Conservation (phyloP, 768 basidiomycete species). For the Pleurotus djamor region DNA sequence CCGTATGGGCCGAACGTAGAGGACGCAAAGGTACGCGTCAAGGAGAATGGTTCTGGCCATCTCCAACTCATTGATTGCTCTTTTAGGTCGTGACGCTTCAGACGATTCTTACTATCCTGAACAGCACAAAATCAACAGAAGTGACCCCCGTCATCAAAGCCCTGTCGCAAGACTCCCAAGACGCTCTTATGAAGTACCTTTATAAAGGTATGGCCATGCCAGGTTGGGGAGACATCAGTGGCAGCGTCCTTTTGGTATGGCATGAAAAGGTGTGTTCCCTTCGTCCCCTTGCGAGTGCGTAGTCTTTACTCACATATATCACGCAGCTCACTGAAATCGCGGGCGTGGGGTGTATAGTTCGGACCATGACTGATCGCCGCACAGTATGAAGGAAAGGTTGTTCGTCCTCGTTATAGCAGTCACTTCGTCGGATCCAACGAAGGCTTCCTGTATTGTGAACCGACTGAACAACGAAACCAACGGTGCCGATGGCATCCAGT, state of each 20-base stretch:
- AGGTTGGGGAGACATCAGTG: constrained; percentile 58
- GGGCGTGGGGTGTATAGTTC: constrained; percentile 93
- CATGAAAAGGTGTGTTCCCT: constrained; percentile 94
- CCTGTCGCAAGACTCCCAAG: constrained; percentile 74
- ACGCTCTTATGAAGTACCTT: constrained; percentile 95
- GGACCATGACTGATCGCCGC: constrained; percentile 64
- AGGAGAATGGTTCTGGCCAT: not conserved
- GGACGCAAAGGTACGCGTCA: constrained; percentile 76
- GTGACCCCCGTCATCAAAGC: constrained; percentile 73
- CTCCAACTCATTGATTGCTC: not conserved
- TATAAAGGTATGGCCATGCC: constrained; percentile 93
- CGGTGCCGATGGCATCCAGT: too few species aligned
- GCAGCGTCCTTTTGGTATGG: constrained; percentile 77
- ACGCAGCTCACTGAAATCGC: constrained; percentile 87
- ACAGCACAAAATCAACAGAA: constrained; percentile 90
- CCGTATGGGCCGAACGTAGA: constrained; percentile 90
- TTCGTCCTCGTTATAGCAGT: too few species aligned
- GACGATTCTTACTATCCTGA: constrained; percentile 83
- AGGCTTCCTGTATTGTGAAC: too few species aligned
- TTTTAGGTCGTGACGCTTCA: constrained; percentile 74
- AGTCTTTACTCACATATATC: too few species aligned
- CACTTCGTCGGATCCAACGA: too few species aligned
- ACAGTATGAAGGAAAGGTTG: too few species aligned
- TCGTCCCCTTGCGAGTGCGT: not conserved
- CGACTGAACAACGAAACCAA: too few species aligned